Conservation (phyloP, 1,139 yeast genomes). For the Zygotorulaspora mrakii region DNA sequence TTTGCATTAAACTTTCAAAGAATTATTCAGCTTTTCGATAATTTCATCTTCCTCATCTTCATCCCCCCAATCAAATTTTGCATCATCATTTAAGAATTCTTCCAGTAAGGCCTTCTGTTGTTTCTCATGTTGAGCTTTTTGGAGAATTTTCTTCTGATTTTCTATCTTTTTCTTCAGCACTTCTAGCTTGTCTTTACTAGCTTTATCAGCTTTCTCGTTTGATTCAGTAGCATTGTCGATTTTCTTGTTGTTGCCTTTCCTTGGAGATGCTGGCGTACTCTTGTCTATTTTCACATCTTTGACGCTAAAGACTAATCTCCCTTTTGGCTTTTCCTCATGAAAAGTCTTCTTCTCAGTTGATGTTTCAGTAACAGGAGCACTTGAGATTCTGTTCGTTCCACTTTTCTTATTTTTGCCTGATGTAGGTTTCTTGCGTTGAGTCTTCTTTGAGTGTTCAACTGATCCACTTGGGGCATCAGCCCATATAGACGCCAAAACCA, state of each 20-base stretch:
- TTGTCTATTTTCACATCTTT: slow-evolving; percentile 7
- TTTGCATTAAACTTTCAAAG: slow-evolving; percentile 12
- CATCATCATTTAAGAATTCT: slow-evolving; percentile 31
- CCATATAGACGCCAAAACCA: slow-evolving; percentile 18
- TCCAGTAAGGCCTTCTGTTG: slow-evolving; percentile 30
- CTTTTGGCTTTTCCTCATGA: slow-evolving; percentile 3
- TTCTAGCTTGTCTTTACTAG: slow-evolving; percentile 12
- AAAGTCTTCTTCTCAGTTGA: neutral
- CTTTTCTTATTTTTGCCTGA: slow-evolving; percentile 5
- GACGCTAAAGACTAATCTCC: slow-evolving; percentile 10
- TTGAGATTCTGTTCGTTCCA: slow-evolving; percentile 1
- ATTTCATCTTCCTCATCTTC: slow-evolving; percentile 27
- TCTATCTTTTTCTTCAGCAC: slow-evolving; percentile 31
- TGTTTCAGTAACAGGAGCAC: neutral
- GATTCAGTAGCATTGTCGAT: slow-evolving; percentile 5
- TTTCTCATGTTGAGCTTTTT: slow-evolving; percentile 26
- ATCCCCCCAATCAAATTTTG: slow-evolving; percentile 29
- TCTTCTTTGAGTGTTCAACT: slow-evolving; percentile 4
- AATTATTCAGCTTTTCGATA: slow-evolving; percentile 16
- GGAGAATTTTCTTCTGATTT: slow-evolving; percentile 29
- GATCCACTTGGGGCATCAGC: slow-evolving; percentile 12
- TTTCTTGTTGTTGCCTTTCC: neutral
- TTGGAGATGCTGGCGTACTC: neutral
- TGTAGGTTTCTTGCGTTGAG: slow-evolving; percentile 3
- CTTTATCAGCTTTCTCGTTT: slow-evolving; percentile 1